phyloP scores from a whole-genome alignment of 2,329 filamentous ascomycete genomes.

The Daldinia sp. region DNA sequence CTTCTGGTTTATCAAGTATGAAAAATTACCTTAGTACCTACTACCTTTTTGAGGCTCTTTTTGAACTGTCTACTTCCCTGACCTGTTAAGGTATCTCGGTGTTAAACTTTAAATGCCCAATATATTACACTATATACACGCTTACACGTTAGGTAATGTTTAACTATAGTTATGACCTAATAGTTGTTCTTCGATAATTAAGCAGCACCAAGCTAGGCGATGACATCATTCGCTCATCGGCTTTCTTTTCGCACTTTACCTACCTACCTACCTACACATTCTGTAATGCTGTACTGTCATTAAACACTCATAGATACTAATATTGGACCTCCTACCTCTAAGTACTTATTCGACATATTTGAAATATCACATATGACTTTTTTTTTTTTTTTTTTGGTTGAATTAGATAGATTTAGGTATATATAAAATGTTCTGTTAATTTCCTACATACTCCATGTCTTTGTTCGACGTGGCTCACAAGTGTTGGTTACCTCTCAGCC shows the following conservation, averaged over 20 bases:
- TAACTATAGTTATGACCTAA: constrained; percentile 3
- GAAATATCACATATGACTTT: background rate
- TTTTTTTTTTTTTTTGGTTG: background rate
- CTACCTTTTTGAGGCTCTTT: constrained; percentile 16
- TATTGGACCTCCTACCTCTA: background rate
- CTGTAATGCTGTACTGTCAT: background rate
- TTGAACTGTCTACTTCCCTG: background rate
- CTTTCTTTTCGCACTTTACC: background rate
- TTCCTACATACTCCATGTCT: constrained; percentile 30
- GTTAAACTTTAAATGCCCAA: background rate
- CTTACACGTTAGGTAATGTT: background rate
- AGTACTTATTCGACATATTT: background rate
- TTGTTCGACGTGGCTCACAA: constrained; percentile 37
- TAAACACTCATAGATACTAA: background rate
- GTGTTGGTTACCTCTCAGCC: constrained; percentile 29
- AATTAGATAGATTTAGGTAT: constrained; percentile 18
- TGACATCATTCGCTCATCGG: constrained; percentile 29
- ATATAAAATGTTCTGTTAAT: constrained; percentile 16
- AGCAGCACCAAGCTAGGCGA: constrained; percentile 9
- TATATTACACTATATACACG: constrained; percentile 2
- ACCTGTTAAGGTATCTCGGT: background rate
- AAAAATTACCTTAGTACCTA: background rate
- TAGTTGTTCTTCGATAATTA: constrained; percentile 20
- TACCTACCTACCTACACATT: too few relatives aligned
- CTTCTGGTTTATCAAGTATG: constrained; percentile 10